phyloP scores from a whole-genome alignment of 2,329 filamentous ascomycete genomes.

The Magnaporthiopsis incrustans region DNA sequence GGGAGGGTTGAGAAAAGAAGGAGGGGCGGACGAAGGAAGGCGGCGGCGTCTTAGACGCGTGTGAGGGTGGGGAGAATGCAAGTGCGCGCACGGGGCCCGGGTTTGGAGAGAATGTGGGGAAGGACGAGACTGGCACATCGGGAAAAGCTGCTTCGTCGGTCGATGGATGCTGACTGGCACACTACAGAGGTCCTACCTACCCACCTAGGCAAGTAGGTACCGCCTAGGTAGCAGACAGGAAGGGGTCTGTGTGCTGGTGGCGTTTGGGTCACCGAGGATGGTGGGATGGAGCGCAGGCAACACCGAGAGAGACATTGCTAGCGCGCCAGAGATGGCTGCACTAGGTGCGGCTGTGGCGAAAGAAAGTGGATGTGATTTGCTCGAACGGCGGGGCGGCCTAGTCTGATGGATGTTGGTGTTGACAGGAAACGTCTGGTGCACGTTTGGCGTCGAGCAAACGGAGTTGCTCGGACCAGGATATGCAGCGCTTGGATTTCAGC shows the following conservation, averaged over 20 bases:
- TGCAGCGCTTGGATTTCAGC: not conserved
- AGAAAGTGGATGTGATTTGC: not conserved
- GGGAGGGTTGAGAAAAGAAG: not conserved
- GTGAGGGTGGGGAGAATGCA: conserved; percentile 26
- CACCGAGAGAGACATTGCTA: not conserved
- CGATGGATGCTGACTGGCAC: not conserved
- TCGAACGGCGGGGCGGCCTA: too few species aligned
- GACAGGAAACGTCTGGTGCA: not conserved
- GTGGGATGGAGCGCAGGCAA: not conserved
- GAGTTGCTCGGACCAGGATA: not conserved
- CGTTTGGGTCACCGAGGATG: not conserved
- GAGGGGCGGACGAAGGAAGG: conserved; percentile 15
- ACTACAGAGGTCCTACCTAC: too few species aligned
- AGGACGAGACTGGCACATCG: not conserved
- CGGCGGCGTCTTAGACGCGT: conserved; percentile 11
- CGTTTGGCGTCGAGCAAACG: not conserved
- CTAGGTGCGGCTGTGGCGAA: not conserved
- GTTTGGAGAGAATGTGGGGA: not conserved
- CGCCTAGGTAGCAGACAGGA: too few species aligned
- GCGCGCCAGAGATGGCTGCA: not conserved
- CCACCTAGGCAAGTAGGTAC: too few species aligned
- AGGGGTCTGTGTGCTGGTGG: not conserved
- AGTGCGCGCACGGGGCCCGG: not conserved
- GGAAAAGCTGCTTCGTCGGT: not conserved
- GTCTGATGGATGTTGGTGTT: not conserved